Percentiles rank a stretch among this genome's conserved stretches.
Conservation (phyloP, 331 rosid genomes). For the Cydonia oblonga region DNA sequence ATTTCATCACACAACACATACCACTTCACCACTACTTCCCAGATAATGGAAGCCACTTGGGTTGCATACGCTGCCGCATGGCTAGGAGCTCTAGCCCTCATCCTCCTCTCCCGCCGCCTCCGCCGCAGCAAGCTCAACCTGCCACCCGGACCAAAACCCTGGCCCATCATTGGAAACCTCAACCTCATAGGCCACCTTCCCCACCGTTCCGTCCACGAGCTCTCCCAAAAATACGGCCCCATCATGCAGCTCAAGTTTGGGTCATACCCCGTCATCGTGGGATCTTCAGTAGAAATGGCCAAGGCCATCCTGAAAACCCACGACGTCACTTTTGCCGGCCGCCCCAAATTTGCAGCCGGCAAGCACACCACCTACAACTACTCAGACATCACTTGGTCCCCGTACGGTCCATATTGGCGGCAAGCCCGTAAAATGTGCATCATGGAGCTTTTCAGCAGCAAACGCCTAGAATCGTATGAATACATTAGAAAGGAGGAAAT, state of each 20-base stretch:
- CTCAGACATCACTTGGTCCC: slow-evolving; percentile 74
- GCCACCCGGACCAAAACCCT: slow-evolving; percentile 72
- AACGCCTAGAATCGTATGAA: slow-evolving; percentile 47
- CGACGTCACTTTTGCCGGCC: slow-evolving; percentile 30
- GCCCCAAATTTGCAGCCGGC: slow-evolving; percentile 61
- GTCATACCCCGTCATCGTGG: slow-evolving; percentile 42
- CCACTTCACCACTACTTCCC: not conserved
- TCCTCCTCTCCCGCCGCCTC: slow-evolving; percentile 34
- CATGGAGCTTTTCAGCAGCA: slow-evolving; percentile 42
- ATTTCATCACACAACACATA: no score
- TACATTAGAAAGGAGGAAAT: slow-evolving; percentile 53
- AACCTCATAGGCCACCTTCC: slow-evolving; percentile 59
- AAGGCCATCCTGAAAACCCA: slow-evolving; percentile 50
- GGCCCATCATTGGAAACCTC: slow-evolving; percentile 78
- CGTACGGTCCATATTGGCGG: slow-evolving; percentile 65
- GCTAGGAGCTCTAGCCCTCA: slow-evolving; percentile 25
- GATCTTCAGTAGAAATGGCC: slow-evolving; percentile 44
- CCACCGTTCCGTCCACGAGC: slow-evolving; percentile 44
- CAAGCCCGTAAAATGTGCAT: slow-evolving; percentile 68
- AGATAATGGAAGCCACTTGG: slow-evolving; percentile 6
- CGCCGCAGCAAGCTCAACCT: slow-evolving; percentile 28
- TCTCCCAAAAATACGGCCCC: slow-evolving; percentile 52
- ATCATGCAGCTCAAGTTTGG: slow-evolving; percentile 49
- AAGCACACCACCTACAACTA: slow-evolving; percentile 63
- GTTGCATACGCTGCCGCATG: slow-evolving; percentile 25